Percentiles rank a stretch among this genome's conserved stretches.
These are phyloP conservation scores for Apophysomyces variabilis DNA, from an alignment of 371 early-diverging fungal genomes.

Conservation along the genomic window DNA sequence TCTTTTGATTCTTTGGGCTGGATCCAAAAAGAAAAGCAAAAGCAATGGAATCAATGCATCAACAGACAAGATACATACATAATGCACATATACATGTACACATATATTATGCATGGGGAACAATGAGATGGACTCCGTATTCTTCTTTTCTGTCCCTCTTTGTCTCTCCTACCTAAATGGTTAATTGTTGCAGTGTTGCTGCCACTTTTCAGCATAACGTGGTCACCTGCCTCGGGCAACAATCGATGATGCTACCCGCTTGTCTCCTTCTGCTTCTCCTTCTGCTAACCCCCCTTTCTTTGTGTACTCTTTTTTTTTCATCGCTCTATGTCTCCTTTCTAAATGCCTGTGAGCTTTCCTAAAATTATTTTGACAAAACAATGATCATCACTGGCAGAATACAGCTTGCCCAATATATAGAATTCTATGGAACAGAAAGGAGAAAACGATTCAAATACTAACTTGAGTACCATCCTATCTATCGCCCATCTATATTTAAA, in stretches of 20 bases:
- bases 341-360: neutral
- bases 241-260: neutral
- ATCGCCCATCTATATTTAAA: too few species aligned
- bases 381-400: neutral
- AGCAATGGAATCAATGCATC: neutral
- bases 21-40: neutral
- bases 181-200: neutral
- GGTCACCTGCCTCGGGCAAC: constrained; percentile 5
- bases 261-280: too few species aligned
- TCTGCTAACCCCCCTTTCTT: too few species aligned
- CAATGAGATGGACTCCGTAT: neutral
- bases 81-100: too few species aligned
- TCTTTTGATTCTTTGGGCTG: constrained; percentile 10
- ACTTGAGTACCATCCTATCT: neutral
- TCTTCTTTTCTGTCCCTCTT: neutral
- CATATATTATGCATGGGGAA: too few species aligned
- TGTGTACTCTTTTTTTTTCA: too few species aligned
- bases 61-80: neutral
- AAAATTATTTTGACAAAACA: constrained; percentile 1
- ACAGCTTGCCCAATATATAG: neutral
- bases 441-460: neutral
- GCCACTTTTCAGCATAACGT: constrained; percentile 1
- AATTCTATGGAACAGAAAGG: neutral
- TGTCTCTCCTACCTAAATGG: neutral
- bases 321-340: neutral